Evolutionary conservation across 176 grass and related monocot species (phyloP).

Genomic region (Eleusine indica): DNA sequence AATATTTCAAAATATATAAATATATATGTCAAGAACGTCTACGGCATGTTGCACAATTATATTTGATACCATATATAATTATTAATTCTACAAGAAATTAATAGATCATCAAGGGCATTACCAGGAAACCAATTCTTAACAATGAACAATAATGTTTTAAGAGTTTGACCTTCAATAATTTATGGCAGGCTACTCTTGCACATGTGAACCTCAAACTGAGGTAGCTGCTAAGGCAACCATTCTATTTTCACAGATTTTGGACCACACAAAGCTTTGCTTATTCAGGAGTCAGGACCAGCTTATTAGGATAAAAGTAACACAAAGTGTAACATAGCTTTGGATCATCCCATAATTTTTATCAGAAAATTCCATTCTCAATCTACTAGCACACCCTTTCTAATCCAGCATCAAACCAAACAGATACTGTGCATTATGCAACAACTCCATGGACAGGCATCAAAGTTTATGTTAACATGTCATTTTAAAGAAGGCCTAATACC

Average conservation of each 20-base stretch:
- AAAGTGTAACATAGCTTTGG: neutral
- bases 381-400: neutral
- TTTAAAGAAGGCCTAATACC: conserved; percentile 54
- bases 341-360: conserved; percentile 1
- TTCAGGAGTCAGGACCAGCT: conserved; percentile 4
- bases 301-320: conserved; percentile 4
- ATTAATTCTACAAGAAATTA: neutral
- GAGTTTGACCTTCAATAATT: neutral
- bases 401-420: conserved; percentile 21
- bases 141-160: conserved; percentile 17
- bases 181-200: conserved; percentile 13
- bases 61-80: neutral
- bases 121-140: neutral
- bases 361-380: neutral
- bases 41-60: neutral
- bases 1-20: neutral
- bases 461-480: conserved; percentile 19
- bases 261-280: neutral
- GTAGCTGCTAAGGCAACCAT: neutral
- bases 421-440: neutral
- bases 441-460: neutral
- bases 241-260: neutral
- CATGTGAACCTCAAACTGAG: neutral
- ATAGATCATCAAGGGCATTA: neutral
- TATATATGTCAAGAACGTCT: neutral